Conservation (phyloP, 2,329 filamentous ascomycete genomes). For the Fusarium sp. region DNA sequence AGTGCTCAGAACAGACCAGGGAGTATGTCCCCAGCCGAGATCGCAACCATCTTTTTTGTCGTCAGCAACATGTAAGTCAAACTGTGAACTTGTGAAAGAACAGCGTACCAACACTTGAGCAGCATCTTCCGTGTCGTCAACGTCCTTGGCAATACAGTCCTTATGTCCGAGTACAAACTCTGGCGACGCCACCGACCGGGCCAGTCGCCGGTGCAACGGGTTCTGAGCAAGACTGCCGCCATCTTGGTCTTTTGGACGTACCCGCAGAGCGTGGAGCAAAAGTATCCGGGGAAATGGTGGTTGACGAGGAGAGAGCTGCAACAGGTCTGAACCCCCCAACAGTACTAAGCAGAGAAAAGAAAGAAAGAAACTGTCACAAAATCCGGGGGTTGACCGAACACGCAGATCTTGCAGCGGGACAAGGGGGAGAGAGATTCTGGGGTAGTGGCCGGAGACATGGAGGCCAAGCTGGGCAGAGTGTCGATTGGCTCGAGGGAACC, state of each 20-base stretch:
- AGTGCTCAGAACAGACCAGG: slow-evolving; percentile 17
- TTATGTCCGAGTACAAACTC: slow-evolving; percentile 53
- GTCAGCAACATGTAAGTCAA: slow-evolving; percentile 53
- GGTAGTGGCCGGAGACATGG: slow-evolving; percentile 40
- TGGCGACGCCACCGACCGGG: slow-evolving; percentile 51
- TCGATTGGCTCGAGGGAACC: not conserved
- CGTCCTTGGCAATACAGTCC: slow-evolving; percentile 52
- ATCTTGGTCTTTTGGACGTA: slow-evolving; percentile 57
- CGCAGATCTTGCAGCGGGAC: slow-evolving; percentile 20
- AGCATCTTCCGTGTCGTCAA: slow-evolving; percentile 56
- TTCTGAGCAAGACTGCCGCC: slow-evolving; percentile 45
- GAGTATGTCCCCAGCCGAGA: slow-evolving; percentile 29
- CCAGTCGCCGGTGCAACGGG: slow-evolving; percentile 38
- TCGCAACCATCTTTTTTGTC: slow-evolving; percentile 51
- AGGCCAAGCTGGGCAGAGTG: slow-evolving; percentile 3
- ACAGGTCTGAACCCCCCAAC: not conserved
- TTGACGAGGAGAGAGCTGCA: slow-evolving; percentile 7
- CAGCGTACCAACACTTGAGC: not conserved
- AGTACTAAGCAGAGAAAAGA: not conserved
- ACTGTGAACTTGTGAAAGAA: not conserved
- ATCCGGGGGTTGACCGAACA: slow-evolving; percentile 13
- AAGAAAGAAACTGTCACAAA: not conserved
- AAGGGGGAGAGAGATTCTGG: slow-evolving; percentile 24
- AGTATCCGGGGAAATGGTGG: slow-evolving; percentile 50
- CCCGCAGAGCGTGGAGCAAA: slow-evolving; percentile 54